A percentile compares a stretch with the other conserved stretches of the same genome.
Evolutionary conservation across 2,329 filamentous ascomycete species (phyloP).

Genomic region (Phyllosticta citribraziliensis): DNA sequence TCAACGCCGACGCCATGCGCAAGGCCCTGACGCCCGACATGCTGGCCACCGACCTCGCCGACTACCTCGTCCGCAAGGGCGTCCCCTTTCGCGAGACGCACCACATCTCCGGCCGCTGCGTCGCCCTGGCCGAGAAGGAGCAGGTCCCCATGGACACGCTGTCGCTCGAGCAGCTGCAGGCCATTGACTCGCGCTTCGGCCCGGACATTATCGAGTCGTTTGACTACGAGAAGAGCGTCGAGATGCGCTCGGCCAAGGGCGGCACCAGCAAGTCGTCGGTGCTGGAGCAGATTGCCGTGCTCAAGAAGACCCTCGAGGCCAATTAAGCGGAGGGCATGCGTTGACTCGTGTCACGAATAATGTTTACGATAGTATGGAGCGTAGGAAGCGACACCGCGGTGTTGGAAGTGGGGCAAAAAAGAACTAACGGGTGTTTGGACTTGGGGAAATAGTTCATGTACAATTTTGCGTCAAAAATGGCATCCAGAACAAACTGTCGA

Average conservation of each 20-base stretch:
- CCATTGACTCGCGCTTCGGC: constrained; percentile 59
- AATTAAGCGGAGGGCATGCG: background rate
- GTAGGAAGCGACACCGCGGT: background rate
- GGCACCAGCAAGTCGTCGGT: constrained; percentile 66
- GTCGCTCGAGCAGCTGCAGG: constrained; percentile 54
- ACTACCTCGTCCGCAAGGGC: constrained; percentile 54
- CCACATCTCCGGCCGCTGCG: constrained; percentile 63
- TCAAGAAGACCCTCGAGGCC: constrained; percentile 29
- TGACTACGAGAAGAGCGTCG: constrained; percentile 74
- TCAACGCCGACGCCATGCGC: constrained; percentile 65
- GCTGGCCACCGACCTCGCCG: constrained; percentile 63
- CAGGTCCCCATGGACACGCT: constrained; percentile 61
- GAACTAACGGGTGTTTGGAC: too few species aligned
- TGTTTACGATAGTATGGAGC: background rate
- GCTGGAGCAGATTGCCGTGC: constrained; percentile 51
- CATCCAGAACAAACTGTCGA: too few species aligned
- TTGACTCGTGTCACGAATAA: background rate
- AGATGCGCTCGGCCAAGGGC: constrained; percentile 66
- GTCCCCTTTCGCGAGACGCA: constrained; percentile 75
- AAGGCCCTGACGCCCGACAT: constrained; percentile 73
- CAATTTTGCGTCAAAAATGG: too few species aligned
- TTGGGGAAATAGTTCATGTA: too few species aligned
- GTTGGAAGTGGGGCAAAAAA: too few species aligned
- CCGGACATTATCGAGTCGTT: constrained; percentile 62
- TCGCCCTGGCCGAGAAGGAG: constrained; percentile 60